Evolutionary conservation across 2,329 filamentous ascomycete genomes (phyloP), one percentile per base, ranked within the genome.

Genomic region (Fusarium austroafricanum): DNA sequence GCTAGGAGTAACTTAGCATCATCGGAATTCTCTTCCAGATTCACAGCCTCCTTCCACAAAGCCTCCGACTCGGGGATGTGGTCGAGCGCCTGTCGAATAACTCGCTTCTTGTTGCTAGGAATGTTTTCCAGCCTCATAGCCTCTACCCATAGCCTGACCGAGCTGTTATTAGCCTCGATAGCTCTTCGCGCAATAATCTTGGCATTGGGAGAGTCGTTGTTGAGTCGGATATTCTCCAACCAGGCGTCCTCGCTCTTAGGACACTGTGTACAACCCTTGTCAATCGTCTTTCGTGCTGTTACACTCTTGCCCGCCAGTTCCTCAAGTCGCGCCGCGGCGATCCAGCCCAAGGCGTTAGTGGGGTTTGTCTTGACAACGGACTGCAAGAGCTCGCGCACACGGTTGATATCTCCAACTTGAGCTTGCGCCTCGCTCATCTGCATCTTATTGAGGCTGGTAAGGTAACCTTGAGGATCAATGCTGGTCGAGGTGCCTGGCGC

Each of bases 11-110:
- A 83, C 65, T 90, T 90, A 6, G 96, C 96, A 81, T 97, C 94
- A 29, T 90, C 91, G 0, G 92, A 88, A 71, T 97, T 91, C 74
- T 97, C 95, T 75, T 98, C 96, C 55, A 98, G 82, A 72, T 98
- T 98, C 66, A 99, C 95, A 7, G 95, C 91, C 76, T 96, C 94
- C 77, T 98, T 99, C 96, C 96, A 99, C n/a, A 99, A 86, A 40
- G 92, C 91, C 46, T 98, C 96, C 0, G 95, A 98, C 75, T 97
- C 93, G 1, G 94, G 94, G 39, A 97, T 92, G 74, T 97, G 91
- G 73, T 98, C 93, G 43, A 99, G 84, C 0, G 96, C 96, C 75
- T 96, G 92, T 55, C 94, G 88, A 33, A 97, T 89, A 10, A 99
- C 96, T 75, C 94, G 90, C 81, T 98, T 98, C 80, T 96, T 97